Evolutionary conservation across 345 rosid genomes (phyloP).

Genomic region (Nasturtium officinale): DNA sequence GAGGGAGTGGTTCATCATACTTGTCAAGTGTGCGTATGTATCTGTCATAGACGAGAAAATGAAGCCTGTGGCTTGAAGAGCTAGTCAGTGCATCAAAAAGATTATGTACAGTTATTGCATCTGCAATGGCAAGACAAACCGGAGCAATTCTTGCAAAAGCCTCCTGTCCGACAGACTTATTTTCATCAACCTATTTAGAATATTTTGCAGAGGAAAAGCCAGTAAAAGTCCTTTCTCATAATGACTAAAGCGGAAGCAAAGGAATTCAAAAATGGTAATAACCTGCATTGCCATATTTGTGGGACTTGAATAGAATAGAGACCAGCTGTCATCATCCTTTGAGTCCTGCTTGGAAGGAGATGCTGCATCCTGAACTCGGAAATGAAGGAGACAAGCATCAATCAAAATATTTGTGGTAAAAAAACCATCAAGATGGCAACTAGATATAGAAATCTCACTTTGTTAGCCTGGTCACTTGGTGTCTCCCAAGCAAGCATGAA

Average conservation of each 20-base stretch:
- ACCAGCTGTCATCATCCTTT: slow-evolving; percentile 77
- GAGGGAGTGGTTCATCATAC: slow-evolving; percentile 57
- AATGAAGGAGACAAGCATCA: neutral
- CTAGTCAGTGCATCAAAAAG: slow-evolving; percentile 82
- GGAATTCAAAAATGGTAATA: slow-evolving; percentile 23
- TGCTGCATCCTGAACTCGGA: slow-evolving; percentile 54
- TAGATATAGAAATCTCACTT: slow-evolving; percentile 49
- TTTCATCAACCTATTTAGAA: slow-evolving; percentile 71
- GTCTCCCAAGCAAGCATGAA: slow-evolving; percentile 92
- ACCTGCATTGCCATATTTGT: slow-evolving; percentile 90
- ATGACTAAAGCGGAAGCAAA: slow-evolving; percentile 1
- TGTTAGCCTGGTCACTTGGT: slow-evolving; percentile 55
- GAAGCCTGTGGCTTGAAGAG: slow-evolving; percentile 72
- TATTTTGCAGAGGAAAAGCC: neutral
- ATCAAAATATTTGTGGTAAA: neutral
- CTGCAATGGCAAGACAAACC: slow-evolving; percentile 78
- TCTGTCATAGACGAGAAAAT: slow-evolving; percentile 86
- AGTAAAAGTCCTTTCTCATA: neutral
- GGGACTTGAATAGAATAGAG: slow-evolving; percentile 76
- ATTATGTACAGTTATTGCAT: slow-evolving; percentile 80
- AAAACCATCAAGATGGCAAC: neutral
- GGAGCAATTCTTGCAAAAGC: slow-evolving; percentile 95
- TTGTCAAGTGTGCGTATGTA: slow-evolving; percentile 86
- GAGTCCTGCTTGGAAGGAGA: slow-evolving; percentile 49
- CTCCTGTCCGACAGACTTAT: slow-evolving; percentile 75